phyloP scores from a whole-genome alignment of 805 yeast species.

The Pichia rugopelliculosa region DNA sequence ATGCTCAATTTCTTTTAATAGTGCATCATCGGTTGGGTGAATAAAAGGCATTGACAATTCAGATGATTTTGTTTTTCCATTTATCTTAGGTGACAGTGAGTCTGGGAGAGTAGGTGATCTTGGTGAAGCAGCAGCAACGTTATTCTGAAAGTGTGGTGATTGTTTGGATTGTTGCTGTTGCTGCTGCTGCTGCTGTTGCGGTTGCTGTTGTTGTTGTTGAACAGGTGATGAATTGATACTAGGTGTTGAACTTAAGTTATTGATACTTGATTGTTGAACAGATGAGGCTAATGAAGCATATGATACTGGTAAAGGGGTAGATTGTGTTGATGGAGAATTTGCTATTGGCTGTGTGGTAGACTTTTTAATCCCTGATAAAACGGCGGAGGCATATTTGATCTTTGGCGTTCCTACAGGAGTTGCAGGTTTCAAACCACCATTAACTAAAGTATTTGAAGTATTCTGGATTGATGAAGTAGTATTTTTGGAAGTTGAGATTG shows the following conservation, averaged over 20 bases:
- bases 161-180: background rate
- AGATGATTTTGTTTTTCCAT: conserved; percentile 1
- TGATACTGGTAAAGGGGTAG: conserved; percentile 7
- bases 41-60: background rate
- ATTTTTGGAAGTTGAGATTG: conserved; percentile 1
- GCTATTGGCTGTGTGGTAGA: background rate
- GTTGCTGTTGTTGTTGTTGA: background rate
- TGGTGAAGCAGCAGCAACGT: background rate
- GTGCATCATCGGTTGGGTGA: background rate
- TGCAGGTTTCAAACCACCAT: conserved; percentile 20
- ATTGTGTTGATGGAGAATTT: conserved; percentile 1
- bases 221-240: background rate
- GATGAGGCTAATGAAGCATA: conserved; percentile 12
- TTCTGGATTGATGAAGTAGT: conserved; percentile 6
- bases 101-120: background rate
- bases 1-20: conserved; percentile 1
- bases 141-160: background rate
- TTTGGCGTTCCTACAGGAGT: conserved; percentile 33
- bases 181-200: too few relatives aligned
- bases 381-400: conserved; percentile 30
- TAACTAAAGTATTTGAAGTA: conserved; percentile 6
- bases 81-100: background rate
- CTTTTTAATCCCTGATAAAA: conserved; percentile 20
- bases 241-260: background rate
- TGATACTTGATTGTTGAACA: conserved; percentile 1